Evolutionary conservation across 139 green algal genomes (phyloP).

Genomic region (Chlorella sp.): DNA sequence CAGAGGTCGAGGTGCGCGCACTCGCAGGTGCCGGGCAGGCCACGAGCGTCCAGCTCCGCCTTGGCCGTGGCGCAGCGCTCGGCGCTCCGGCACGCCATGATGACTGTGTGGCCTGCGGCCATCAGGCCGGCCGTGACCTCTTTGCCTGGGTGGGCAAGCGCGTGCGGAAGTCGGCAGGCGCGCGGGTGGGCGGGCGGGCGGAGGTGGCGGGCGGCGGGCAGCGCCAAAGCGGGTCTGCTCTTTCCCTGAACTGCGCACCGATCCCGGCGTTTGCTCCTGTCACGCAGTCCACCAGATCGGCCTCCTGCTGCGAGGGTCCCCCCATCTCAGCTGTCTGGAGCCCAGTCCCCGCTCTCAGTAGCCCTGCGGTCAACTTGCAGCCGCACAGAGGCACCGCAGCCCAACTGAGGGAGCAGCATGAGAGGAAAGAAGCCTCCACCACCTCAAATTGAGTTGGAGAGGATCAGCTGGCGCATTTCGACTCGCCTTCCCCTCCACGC

Average conservation of each 20-base stretch:
- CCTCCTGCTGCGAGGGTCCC: neutral
- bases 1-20: slow-evolving; percentile 55
- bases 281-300: neutral
- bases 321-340: neutral
- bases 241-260: neutral
- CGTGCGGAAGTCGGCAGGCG: too few relatives aligned
- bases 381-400: too few relatives aligned
- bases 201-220: too few relatives aligned
- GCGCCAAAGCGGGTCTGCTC: too few relatives aligned
- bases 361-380: too few relatives aligned
- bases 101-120: slow-evolving; percentile 51
- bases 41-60: slow-evolving; percentile 22
- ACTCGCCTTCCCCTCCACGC: too few relatives aligned
- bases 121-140: slow-evolving; percentile 59
- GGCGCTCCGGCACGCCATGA: slow-evolving; percentile 62
- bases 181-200: too few relatives aligned
- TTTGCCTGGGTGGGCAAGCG: slow-evolving; percentile 36
- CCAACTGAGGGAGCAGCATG: too few relatives aligned
- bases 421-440: too few relatives aligned
- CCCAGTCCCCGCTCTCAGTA: too few relatives aligned
- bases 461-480: too few relatives aligned
- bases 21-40: slow-evolving; percentile 26
- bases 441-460: too few relatives aligned
- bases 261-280: neutral
- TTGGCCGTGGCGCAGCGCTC: slow-evolving; percentile 42